A percentile compares a stretch with the other conserved stretches of the same genome.
Evolutionary conservation across 202 grass and related monocot genomes (phyloP).

Genomic region (Carex sylvatica): DNA sequence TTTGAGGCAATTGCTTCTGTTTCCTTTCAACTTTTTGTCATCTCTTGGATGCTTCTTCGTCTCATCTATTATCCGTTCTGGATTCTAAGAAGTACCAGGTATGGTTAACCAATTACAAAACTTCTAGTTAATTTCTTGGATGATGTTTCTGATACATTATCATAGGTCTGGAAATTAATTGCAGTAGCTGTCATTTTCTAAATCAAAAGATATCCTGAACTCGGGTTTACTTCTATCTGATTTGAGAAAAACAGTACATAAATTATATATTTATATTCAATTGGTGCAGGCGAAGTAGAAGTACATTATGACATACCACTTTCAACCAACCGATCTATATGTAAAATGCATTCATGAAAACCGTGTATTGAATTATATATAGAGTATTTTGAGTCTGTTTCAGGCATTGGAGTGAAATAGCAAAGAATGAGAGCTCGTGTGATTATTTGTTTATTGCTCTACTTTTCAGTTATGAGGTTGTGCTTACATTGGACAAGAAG

Average conservation of each 20-base stretch:
- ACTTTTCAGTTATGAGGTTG: slow-evolving; percentile 71
- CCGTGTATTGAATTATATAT: background rate
- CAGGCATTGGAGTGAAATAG: background rate
- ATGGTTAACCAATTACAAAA: slow-evolving; percentile 29
- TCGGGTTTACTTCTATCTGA: background rate
- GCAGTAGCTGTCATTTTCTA: slow-evolving; percentile 6
- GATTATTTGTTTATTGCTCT: background rate
- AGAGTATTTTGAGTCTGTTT: slow-evolving; percentile 17
- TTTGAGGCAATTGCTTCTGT: slow-evolving; percentile 60
- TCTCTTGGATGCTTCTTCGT: slow-evolving; percentile 81
- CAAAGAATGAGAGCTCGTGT: background rate
- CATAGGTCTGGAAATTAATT: background rate
- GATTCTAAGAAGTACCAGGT: slow-evolving; percentile 96
- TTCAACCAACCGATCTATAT: background rate
- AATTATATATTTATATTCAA: background rate
- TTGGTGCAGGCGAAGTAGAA: background rate
- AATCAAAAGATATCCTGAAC: slow-evolving; percentile 8
- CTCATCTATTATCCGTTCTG: slow-evolving; percentile 85
- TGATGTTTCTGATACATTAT: slow-evolving; percentile 14
- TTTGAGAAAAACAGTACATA: slow-evolving; percentile 20
- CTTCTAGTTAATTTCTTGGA: slow-evolving; percentile 3
- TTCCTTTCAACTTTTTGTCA: slow-evolving; percentile 72
- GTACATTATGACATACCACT: background rate
- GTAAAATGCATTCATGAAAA: background rate
- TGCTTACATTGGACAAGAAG: slow-evolving; percentile 58